These are phyloP conservation scores for Thielaviopsis punctulata DNA, from an alignment of 2,329 filamentous ascomycete species.

Conservation along the genomic window DNA sequence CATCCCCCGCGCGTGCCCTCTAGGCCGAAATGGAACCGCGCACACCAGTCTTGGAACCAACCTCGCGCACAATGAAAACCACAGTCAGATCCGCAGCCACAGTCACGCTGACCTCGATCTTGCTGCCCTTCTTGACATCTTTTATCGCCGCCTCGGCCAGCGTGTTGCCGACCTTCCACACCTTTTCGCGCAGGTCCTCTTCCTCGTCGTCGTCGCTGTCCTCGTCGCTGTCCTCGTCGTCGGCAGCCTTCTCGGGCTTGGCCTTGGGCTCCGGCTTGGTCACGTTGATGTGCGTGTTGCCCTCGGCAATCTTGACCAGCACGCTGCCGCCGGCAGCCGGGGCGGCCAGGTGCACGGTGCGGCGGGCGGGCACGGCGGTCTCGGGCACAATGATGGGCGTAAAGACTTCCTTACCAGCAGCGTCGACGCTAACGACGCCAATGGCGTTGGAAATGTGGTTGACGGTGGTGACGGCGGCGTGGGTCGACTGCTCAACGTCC, in stretches of 20 bases:
- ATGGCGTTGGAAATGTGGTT: slow-evolving; percentile 80
- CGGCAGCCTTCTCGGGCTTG: slow-evolving; percentile 53
- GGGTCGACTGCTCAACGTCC: slow-evolving; percentile 90
- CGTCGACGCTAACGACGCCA: slow-evolving; percentile 55
- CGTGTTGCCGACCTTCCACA: slow-evolving; percentile 72
- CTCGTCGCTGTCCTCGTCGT: slow-evolving; percentile 37
- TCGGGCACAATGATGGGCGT: slow-evolving; percentile 66
- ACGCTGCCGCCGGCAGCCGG: slow-evolving; percentile 75
- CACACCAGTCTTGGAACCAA: slow-evolving; percentile 74
- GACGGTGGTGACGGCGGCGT: slow-evolving; percentile 85
- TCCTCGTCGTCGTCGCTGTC: slow-evolving; percentile 59
- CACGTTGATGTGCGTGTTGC: slow-evolving; percentile 78
- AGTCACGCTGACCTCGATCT: slow-evolving; percentile 88
- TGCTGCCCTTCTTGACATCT: slow-evolving; percentile 70
- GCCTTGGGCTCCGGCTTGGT: slow-evolving; percentile 70
- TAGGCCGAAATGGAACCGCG: slow-evolving; percentile 36
- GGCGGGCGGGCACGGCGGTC: slow-evolving; percentile 77
- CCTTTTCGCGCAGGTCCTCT: slow-evolving; percentile 74
- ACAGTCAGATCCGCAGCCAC: slow-evolving; percentile 64
- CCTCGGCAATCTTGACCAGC: slow-evolving; percentile 76
- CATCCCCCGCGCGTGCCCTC: slow-evolving; percentile 5
- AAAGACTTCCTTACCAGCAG: slow-evolving; percentile 51
- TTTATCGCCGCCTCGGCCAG: slow-evolving; percentile 76
- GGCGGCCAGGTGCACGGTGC: slow-evolving; percentile 60
- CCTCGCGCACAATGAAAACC: slow-evolving; percentile 66